phyloP scores from a whole-genome alignment of 148 eudicot species.

The Chenopodium suecicum region DNA sequence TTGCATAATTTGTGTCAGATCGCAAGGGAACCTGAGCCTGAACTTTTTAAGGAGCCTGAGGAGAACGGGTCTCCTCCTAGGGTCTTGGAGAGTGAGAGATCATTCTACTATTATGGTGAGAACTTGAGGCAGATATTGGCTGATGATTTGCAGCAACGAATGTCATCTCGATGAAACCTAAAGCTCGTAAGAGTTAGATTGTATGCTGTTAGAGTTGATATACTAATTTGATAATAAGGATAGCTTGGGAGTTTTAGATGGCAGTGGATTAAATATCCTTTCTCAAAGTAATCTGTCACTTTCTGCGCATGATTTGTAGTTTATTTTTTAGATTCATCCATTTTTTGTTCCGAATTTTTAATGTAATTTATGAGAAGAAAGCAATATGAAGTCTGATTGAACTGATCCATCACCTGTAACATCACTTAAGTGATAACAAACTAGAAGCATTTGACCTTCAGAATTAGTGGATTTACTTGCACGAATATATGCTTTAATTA shows the following conservation, averaged over 20 bases:
- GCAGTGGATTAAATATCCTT: neutral
- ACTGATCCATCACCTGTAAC: neutral
- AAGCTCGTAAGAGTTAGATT: slow-evolving; percentile 11
- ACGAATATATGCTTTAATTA: neutral
- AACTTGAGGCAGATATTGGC: slow-evolving; percentile 78
- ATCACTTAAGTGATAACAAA: neutral
- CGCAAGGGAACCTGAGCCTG: slow-evolving; percentile 93
- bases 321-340: neutral
- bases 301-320: neutral
- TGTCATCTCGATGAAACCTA: slow-evolving; percentile 57
- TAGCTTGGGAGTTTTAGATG: neutral
- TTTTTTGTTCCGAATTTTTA: neutral
- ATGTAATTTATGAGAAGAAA: neutral
- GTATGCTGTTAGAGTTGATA: neutral
- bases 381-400: neutral
- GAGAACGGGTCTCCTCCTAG: slow-evolving; percentile 68
- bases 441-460: neutral
- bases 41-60: slow-evolving; percentile 73
- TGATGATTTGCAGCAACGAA: slow-evolving; percentile 72
- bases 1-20: slow-evolving; percentile 96
- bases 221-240: neutral
- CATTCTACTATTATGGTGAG: slow-evolving; percentile 66
- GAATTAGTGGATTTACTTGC: neutral
- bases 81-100: slow-evolving; percentile 69
- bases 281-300: neutral